These are phyloP conservation scores for Talaromyces nanjingensis DNA, from an alignment of 495 filamentous ascomycete genomes.

Conservation along the genomic window DNA sequence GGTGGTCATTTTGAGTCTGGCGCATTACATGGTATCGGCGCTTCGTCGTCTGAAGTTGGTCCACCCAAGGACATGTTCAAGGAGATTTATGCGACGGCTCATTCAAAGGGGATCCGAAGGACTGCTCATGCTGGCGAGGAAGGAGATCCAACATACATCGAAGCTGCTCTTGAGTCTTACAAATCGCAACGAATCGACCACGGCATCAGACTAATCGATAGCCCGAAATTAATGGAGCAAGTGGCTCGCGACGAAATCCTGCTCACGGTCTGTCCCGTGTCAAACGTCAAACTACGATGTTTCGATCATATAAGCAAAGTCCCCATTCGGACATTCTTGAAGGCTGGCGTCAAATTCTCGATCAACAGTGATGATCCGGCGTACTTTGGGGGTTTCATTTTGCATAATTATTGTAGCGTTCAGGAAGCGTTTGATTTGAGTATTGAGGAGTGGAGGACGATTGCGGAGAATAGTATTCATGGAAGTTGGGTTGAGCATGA, in stretches of 20 bases:
- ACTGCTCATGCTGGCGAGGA: conserved; percentile 75
- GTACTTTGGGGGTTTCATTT: conserved; percentile 73
- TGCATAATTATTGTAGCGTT: conserved; percentile 70
- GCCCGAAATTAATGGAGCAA: conserved; percentile 48
- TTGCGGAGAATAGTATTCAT: conserved; percentile 54
- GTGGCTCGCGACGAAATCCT: conserved; percentile 50
- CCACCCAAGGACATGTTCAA: conserved; percentile 60
- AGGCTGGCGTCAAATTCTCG: conserved; percentile 58
- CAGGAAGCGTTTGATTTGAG: conserved; percentile 62
- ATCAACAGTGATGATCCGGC: conserved; percentile 75
- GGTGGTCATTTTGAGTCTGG: conserved; percentile 46
- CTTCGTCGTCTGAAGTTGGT: conserved; percentile 58
- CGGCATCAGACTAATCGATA: conserved; percentile 58
- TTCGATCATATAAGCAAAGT: conserved; percentile 49
- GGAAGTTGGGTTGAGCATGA: conserved; percentile 51
- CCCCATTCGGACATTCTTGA: conserved; percentile 58
- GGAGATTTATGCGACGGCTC: conserved; percentile 49
- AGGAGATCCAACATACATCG: conserved; percentile 60
- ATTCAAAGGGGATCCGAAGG: conserved; percentile 40
- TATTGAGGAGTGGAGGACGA: conserved; percentile 55
- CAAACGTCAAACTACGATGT: conserved; percentile 60
- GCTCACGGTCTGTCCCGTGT: conserved; percentile 66
- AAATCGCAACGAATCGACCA: conserved; percentile 62
- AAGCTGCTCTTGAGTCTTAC: conserved; percentile 52
- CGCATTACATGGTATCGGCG: conserved; percentile 54